Base-by-base conservation (phyloP, 1,284 basidiomycete species). In the Sanghuangporus weigelae region DNA sequence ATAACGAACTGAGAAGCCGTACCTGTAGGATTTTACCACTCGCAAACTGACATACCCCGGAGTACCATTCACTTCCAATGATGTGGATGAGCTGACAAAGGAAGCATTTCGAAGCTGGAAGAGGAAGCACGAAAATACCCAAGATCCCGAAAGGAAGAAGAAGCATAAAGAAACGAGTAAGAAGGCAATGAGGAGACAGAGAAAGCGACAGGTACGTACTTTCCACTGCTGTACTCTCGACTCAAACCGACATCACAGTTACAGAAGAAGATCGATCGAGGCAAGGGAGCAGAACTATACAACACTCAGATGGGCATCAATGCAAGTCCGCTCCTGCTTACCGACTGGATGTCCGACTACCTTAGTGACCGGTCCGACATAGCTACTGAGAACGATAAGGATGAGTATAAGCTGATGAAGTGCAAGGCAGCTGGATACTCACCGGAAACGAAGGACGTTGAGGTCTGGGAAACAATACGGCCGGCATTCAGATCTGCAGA, bases 261-360 rank as follows among this genome's bases (percentile, higher is more conserved):
- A 21, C 35, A 54, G 59, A 53, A 40, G 40, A 55, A 51, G 40
- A 38, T 10, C 11, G 59, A 53, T 38, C 49, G 59, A 8, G 6
- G 3, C n/a, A n/a, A 53, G 19, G 49, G n/a, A 12, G 19, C 16
- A 26, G 59, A 39, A 19, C 16, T 3, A 21, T 61, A 61, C 39
- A 14, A 3, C 12, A 26, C 6, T 16, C 36, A 39, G n/a, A 11
- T 40, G 19, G 50, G 49, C 3, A 31, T 21, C 35, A 54, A 62
- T 51, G 53, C 54, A 1, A 44, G 54, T 1, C 55, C 26, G 11
- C 42, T 62, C 26, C 35, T 56, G 36, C n/a, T 44, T 10, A 56
- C 60, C 10, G 54, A 56, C 31, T 62, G 42, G 40, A 62, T 62
- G 60, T 46, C 60, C 11, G 60, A 62, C 4, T 23, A 44, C 3